Percentiles rank a stretch among this genome's conserved stretches.
These are phyloP conservation scores for Venustampulla echinocandica DNA, from an alignment of 495 filamentous ascomycete species.

Conservation along the genomic window DNA sequence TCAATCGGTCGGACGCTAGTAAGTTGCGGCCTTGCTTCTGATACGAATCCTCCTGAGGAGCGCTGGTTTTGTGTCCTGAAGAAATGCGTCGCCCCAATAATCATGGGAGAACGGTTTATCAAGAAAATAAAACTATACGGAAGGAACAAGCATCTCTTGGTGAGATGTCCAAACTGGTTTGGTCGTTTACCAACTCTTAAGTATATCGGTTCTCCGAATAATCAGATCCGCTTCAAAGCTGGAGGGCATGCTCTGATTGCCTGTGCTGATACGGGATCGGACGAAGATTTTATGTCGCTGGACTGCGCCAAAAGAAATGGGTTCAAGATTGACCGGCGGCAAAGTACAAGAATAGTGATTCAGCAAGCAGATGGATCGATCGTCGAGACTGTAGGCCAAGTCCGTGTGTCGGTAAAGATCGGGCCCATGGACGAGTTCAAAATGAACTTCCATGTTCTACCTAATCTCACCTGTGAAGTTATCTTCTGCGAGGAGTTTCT, in stretches of 20 bases:
- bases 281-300: conserved; percentile 8
- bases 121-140: conserved; percentile 3
- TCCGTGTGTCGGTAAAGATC: neutral
- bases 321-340: neutral
- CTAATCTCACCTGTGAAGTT: conserved; percentile 3
- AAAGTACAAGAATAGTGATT: neutral
- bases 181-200: neutral
- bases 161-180: neutral
- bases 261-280: conserved; percentile 6
- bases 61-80: conserved; percentile 8
- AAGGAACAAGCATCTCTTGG: conserved; percentile 2
- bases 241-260: neutral
- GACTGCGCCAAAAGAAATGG: neutral
- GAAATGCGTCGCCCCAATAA: conserved; percentile 1
- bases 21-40: neutral
- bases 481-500: conserved; percentile 15
- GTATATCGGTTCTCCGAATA: conserved; percentile 1
- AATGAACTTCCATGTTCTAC: conserved; percentile 10
- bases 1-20: conserved; percentile 1
- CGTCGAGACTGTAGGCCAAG: neutral
- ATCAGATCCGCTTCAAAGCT: neutral
- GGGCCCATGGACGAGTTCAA: neutral
- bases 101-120: conserved; percentile 1
- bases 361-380: conserved; percentile 1
- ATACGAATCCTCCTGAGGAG: neutral